Evolutionary conservation across 768 basidiomycete genomes (phyloP).

Genomic region (Wakefieldia striispora): DNA sequence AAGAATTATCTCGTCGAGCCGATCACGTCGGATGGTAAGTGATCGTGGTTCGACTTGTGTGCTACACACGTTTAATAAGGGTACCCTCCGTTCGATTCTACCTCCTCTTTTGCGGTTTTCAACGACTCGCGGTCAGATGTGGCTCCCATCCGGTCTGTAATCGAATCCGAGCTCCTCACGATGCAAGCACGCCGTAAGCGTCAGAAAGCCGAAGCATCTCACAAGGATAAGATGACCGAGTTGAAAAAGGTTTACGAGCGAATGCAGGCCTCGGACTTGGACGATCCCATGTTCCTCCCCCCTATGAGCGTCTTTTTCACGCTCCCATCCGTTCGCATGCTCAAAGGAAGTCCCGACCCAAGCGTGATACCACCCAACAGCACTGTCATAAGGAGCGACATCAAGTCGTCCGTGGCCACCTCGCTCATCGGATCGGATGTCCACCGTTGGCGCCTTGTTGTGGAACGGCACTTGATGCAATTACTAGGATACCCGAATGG

Average conservation of each 20-base stretch:
- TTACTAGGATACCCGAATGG: slow-evolving; percentile 46
- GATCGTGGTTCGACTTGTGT: background rate
- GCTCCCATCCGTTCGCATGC: slow-evolving; percentile 43
- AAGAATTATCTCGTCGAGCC: slow-evolving; percentile 41
- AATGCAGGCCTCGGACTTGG: slow-evolving; percentile 24
- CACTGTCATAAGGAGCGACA: slow-evolving; percentile 3
- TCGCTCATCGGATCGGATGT: slow-evolving; percentile 45
- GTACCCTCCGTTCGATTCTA: too few relatives aligned
- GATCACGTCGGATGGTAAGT: slow-evolving; percentile 38
- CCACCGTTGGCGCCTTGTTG: slow-evolving; percentile 45
- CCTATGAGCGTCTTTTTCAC: slow-evolving; percentile 46
- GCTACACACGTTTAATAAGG: background rate
- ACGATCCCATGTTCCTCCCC: slow-evolving; percentile 35
- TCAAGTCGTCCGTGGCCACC: slow-evolving; percentile 32
- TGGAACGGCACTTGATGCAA: slow-evolving; percentile 42
- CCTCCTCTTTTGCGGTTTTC: background rate
- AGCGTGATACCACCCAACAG: background rate
- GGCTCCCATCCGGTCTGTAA: slow-evolving; percentile 3
- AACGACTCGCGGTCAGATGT: slow-evolving; percentile 17
- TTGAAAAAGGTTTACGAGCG: slow-evolving; percentile 45
- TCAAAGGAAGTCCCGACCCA: slow-evolving; percentile 30
- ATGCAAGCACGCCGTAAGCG: slow-evolving; percentile 26
- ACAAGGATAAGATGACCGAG: slow-evolving; percentile 29
- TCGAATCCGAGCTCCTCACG: slow-evolving; percentile 32
- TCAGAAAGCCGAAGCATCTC: slow-evolving; percentile 26